A percentile compares a stretch with the other conserved stretches of the same genome.
These are phyloP conservation scores for Aureobasidium lini DNA, from an alignment of 2,329 filamentous ascomycete species.

Conservation along the genomic window DNA sequence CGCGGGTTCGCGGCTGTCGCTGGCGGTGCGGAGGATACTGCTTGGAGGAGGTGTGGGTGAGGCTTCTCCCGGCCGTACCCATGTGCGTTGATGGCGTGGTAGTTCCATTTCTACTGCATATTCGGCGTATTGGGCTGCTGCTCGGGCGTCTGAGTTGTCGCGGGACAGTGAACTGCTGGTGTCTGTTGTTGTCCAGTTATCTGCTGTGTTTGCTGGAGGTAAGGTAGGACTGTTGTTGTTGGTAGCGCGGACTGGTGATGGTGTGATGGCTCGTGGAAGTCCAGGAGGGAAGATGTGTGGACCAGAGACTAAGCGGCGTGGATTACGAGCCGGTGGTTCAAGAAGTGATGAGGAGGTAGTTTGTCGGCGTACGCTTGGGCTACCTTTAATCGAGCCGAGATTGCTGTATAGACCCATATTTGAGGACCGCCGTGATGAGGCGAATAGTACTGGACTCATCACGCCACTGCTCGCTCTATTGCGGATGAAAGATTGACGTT, in stretches of 20 bases:
- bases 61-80: constrained; percentile 27
- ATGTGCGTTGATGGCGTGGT: constrained; percentile 22
- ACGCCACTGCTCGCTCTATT: constrained; percentile 33
- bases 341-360: constrained; percentile 24
- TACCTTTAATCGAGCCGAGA: not conserved
- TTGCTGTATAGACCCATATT: constrained; percentile 1
- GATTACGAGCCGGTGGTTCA: constrained; percentile 22
- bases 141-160: constrained; percentile 17
- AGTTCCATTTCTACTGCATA: constrained; percentile 2
- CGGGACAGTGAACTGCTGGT: constrained; percentile 11
- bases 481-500: constrained; percentile 35
- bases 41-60: constrained; percentile 28
- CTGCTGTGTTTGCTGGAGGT: not conserved
- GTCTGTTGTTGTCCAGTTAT: constrained; percentile 8
- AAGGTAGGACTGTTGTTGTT: constrained; percentile 2
- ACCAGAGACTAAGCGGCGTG: constrained; percentile 19
- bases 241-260: constrained; percentile 14
- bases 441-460: constrained; percentile 32
- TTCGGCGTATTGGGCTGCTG: constrained; percentile 4
- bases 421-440: constrained; percentile 19
- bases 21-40: constrained; percentile 13
- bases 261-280: constrained; percentile 24
- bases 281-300: constrained; percentile 21
- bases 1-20: not conserved
- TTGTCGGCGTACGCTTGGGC: constrained; percentile 4